A percentile compares a stretch with the other conserved stretches of the same genome.
These are phyloP conservation scores for Hypocreales sp. DNA, from an alignment of 2,329 filamentous ascomycete species.

Conservation along the genomic window DNA sequence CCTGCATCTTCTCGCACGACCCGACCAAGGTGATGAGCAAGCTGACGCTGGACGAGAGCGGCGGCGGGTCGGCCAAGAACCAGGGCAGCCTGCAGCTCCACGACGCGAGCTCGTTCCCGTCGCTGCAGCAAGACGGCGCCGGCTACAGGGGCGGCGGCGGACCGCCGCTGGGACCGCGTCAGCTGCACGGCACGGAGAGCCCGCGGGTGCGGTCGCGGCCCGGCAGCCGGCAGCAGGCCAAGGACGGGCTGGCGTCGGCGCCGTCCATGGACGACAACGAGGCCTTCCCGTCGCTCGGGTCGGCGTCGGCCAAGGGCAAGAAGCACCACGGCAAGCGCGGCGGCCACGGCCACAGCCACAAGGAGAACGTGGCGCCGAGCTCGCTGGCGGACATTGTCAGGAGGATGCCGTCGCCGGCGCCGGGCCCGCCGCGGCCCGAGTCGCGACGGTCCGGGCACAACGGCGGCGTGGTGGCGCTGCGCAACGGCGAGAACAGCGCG, in stretches of 20 bases:
- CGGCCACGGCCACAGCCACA: slow-evolving; percentile 57
- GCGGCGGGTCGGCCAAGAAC: slow-evolving; percentile 46
- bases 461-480: slow-evolving; percentile 47
- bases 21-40: slow-evolving; percentile 74
- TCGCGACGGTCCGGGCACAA: slow-evolving; percentile 45
- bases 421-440: slow-evolving; percentile 42
- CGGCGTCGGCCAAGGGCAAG: slow-evolving; percentile 62
- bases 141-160: slow-evolving; percentile 44
- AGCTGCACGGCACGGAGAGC: slow-evolving; percentile 42
- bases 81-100: slow-evolving; percentile 62
- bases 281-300: slow-evolving; percentile 81
- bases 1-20: slow-evolving; percentile 95
- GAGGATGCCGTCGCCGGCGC: slow-evolving; percentile 77
- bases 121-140: slow-evolving; percentile 44
- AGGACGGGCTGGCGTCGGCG: slow-evolving; percentile 47
- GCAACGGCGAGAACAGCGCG: slow-evolving; percentile 60
- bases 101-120: slow-evolving; percentile 74
- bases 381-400: slow-evolving; percentile 90
- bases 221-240: slow-evolving; percentile 55
- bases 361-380: slow-evolving; percentile 52
- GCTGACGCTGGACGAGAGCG: slow-evolving; percentile 55
- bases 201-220: slow-evolving; percentile 68
- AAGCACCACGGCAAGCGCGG: slow-evolving; percentile 89
- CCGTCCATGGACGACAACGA: slow-evolving; percentile 85
- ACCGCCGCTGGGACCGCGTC: slow-evolving; percentile 56